Base-by-base conservation (phyloP, 805 yeast genomes). In the Yamadazyma tumulicola region DNA sequence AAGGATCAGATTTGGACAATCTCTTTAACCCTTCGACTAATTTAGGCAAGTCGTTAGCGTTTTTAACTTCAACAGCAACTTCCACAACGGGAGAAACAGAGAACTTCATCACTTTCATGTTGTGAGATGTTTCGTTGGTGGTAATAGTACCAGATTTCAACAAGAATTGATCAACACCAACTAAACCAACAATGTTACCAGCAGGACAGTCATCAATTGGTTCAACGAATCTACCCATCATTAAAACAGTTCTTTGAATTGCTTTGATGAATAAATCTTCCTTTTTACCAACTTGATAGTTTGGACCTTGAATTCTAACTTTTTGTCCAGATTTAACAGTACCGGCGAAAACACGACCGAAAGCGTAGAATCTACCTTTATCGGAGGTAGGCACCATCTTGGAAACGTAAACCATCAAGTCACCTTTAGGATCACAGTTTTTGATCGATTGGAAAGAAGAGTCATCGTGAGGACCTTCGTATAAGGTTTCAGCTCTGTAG, bases 371-470 rank as follows among this genome's bases (percentile, higher is more conserved):
- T 79, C 98, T 88, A 82, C 98, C 98, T 81, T 91, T 93, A 75
- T 91, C 98, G 58, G 97, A 91, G 69, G 98, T 91, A 74, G 98
- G 98, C 57, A 91, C 97, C 98, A 91, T 91, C 96, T 91, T 91
- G 75, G 97, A 93, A 64, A 91, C 93, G 88, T 91, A 91, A 67
- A 91, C 81, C 98, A 91, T 91, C 66, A 91, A 84, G 67, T 91
- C 97, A 59, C 95, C 96, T 63, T 72, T 82, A 65, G 97, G 96
- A 77, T 91, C 97, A 84, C 98, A 91, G 81, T 85, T 82, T 79
- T 83, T 88, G 77, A 91, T 91, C 61, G 95, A 95, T 49, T 75
- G 69, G 75, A 89, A 86, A 62, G 81, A 75, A 60, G 81, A 82
- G 69, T 91, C 98, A 65, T 84, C 93, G 56, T 83, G 48, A 72